Percentiles rank a stretch among this genome's conserved stretches.
Conservation (phyloP, 164 flowering plant genomes). For the Nelumbo lutea region DNA sequence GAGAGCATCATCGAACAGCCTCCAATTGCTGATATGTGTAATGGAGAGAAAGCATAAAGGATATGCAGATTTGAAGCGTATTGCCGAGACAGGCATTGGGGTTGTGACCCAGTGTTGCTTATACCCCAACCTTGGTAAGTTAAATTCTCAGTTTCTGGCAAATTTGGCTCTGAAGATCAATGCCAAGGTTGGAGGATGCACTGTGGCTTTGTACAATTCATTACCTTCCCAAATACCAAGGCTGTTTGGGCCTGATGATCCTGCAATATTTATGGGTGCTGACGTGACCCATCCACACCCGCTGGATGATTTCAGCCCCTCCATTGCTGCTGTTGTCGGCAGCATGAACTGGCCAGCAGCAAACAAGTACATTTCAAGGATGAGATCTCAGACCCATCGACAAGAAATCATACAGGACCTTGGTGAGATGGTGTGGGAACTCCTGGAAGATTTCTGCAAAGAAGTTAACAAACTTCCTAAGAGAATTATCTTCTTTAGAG, state of each 20-base stretch:
- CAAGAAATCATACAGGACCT: constrained; percentile 87
- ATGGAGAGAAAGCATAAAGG: constrained; percentile 94
- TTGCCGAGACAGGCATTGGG: constrained; percentile 82
- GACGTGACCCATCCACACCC: constrained; percentile 99
- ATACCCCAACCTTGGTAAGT: constrained; percentile 54
- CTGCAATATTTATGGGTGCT: constrained; percentile 91
- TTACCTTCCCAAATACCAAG: constrained; percentile 76
- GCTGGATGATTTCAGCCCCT: constrained; percentile 80
- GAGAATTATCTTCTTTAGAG: constrained; percentile 80
- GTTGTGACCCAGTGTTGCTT: constrained; percentile 87
- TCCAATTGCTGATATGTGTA: constrained; percentile 74
- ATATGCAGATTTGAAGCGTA: constrained; percentile 88
- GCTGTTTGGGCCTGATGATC: constrained; percentile 45
- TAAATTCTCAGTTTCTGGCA: constrained; percentile 73
- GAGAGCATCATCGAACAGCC: constrained; percentile 46
- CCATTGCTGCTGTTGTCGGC: constrained; percentile 91
- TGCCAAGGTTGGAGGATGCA: constrained; percentile 92
- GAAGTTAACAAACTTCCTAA: constrained; percentile 52
- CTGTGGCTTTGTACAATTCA: constrained; percentile 70
- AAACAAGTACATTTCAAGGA: constrained; percentile 74
- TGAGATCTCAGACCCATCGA: constrained; percentile 81
- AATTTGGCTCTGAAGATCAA: constrained; percentile 90
- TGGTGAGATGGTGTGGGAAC: constrained; percentile 68
- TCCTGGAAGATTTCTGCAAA: constrained; percentile 57
- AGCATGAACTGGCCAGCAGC: constrained; percentile 97